Base-by-base conservation (phyloP, 116 monocot genomes). In the Dioscorea cayenensis region DNA sequence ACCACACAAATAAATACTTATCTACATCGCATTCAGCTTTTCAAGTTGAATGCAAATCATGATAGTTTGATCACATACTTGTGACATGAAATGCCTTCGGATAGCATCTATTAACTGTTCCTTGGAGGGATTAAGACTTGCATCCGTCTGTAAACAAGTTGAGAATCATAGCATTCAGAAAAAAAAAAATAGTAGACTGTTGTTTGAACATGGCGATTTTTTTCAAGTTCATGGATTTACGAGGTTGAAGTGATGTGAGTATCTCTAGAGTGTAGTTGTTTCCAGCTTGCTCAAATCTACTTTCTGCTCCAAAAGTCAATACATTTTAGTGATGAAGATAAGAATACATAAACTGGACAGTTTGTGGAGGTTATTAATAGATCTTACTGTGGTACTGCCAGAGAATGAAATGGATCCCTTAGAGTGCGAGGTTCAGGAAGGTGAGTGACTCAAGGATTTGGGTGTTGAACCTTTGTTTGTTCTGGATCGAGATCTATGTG, bases 241-340 rank as follows among this genome's bases (percentile, higher is more conserved):
- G 68, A 96, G 90, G 23, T 96, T 90, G 52, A 96, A 96, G 74
- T 96, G 85, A 50, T 75, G 79, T 85, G 87, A 88, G 78, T 96
- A 96, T 92, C 92, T 87, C 84, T 84, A 72, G 35, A 96, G 81
- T 71, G 95, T 86, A 52, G 79, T 82, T 55, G 84, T 87, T 85
- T 96, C 95, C 27, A 96, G 85, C 74, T 96, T 96, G 82, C 92
- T 92, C 12, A 96, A 71, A 60, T 96, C 95, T 32, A 96, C 92
- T 77, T 84, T 82, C 92, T 96, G 90, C 77, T 81, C 14, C 43
- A 65, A 75, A 25, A 49, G 35, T 17, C 18, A 9, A 55, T 4
- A 55, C 16, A 14, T 2, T 55, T 19, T 55, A 38, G 37, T 66
- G 6, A 32, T 7, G 20, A 32, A 66, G 7, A 66, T 19, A 66